These are phyloP conservation scores for Codiaeum variegatum DNA, from an alignment of 441 rosid species.

Conservation along the genomic window DNA sequence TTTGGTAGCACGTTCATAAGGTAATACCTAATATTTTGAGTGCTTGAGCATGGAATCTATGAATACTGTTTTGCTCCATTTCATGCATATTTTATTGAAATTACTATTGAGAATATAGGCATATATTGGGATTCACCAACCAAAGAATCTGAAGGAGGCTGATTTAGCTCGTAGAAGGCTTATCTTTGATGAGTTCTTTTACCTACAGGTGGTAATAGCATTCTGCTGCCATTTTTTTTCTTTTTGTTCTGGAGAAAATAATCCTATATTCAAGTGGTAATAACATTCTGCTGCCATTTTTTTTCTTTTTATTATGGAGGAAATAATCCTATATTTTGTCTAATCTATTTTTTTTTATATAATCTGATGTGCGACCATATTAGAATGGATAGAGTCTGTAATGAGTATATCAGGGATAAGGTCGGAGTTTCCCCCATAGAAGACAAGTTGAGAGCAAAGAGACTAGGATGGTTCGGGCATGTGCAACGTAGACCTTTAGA, in stretches of 20 bases:
- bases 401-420: too few relatives aligned
- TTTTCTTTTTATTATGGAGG: slow-evolving; percentile 17
- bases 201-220: slow-evolving; percentile 67
- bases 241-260: slow-evolving; percentile 13
- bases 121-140: slow-evolving; percentile 80
- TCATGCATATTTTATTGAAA: slow-evolving; percentile 12
- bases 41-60: neutral
- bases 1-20: neutral
- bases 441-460: too few relatives aligned
- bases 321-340: neutral
- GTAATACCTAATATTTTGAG: neutral
- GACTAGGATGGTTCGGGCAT: too few relatives aligned
- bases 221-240: slow-evolving; percentile 7
- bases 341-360: neutral
- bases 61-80: slow-evolving; percentile 1
- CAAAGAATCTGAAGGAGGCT: slow-evolving; percentile 75
- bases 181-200: slow-evolving; percentile 92
- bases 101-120: slow-evolving; percentile 53
- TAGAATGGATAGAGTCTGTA: too few relatives aligned
- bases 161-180: slow-evolving; percentile 95
- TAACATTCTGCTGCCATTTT: slow-evolving; percentile 1
- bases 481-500: too few relatives aligned
- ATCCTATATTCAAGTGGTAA: slow-evolving; percentile 49
- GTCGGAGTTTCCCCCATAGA: too few relatives aligned
- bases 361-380: too few relatives aligned